Evolutionary conservation across 176 grass and related monocot species (phyloP), one percentile per base, ranked within the genome.

Genomic region (Rhynchospora tenuis): DNA sequence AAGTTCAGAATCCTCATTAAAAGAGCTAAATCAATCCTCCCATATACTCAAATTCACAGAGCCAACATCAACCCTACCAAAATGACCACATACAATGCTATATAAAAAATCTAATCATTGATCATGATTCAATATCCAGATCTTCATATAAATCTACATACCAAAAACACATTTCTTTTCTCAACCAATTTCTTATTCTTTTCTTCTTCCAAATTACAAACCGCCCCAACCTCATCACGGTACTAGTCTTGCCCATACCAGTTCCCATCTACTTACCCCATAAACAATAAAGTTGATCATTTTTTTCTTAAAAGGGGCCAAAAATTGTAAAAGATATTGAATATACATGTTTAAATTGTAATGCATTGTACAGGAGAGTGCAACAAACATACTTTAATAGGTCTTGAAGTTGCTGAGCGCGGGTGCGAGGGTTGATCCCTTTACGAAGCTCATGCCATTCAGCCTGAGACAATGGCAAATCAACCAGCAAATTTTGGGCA

Each of bases 401-500:
- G 85, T 99, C 93, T 71, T 91, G 52, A 59, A 99, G 91, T 85
- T 99, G 96, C 54, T 90, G 85, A 4, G 87, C 86, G 62, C 96
- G 89, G 55, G 91, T 95, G 70, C 96, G 93, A 46, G 93, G 93
- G 55, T 99, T 99, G 88, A 99, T 99, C 81, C 93, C 96, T 85
- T 99, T 99, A 72, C 96, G 93, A 67, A 93, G 91, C 64, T 83
- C 54, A 72, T 90, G 93, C 91, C 88, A 90, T 62, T 90, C 63
- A 48, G 79, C 89, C 16, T 85, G 79, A 45, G 85, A 92, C 44
- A 46, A 73, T 20, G 79, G 64, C 55, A n/a, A 81, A 38, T 87
- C 75, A 60, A 77, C 82, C 44, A 90, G 29, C 44, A 86, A 91
- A 91, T 95, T 95, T 61, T 72, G 60, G 38, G 38, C 86, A 70